Conservation (phyloP, 2,329 filamentous ascomycete species). For the Boeremia exigua region DNA sequence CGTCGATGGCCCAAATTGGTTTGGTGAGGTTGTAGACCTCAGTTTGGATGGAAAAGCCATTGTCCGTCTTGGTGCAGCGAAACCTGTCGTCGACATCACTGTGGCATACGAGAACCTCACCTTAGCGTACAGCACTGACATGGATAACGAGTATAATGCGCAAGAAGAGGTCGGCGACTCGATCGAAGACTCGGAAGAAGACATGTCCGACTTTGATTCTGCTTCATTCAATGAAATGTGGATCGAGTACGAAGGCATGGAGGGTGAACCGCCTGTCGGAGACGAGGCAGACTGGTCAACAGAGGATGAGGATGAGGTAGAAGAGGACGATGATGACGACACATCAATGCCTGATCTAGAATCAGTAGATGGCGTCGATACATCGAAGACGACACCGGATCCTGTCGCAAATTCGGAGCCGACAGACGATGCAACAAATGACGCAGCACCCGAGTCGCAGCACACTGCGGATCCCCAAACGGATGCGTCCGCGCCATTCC, state of each 20-base stretch:
- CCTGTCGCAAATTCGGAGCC: conserved; percentile 31
- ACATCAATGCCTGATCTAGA: conserved; percentile 38
- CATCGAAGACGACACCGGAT: conserved; percentile 46
- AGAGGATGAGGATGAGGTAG: conserved; percentile 45
- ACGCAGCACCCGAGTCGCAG: conserved; percentile 9
- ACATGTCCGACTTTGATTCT: conserved; percentile 40
- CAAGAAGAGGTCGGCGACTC: conserved; percentile 36
- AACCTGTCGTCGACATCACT: conserved; percentile 57
- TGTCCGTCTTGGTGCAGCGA: conserved; percentile 60
- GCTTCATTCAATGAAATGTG: conserved; percentile 47
- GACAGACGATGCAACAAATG: conserved; percentile 9
- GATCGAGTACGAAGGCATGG: conserved; percentile 48
- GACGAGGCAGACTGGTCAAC: conserved; percentile 48
- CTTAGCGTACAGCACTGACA: conserved; percentile 55
- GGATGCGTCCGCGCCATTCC: conserved; percentile 33
- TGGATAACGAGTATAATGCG: conserved; percentile 43
- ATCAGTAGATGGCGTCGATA: conserved; percentile 29
- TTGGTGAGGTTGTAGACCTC: conserved; percentile 64
- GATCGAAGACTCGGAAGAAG: conserved; percentile 42
- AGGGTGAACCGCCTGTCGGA: conserved; percentile 37
- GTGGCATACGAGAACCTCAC: conserved; percentile 57
- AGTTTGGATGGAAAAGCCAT: conserved; percentile 60
- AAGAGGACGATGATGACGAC: conserved; percentile 43
- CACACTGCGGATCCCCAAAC: conserved; percentile 12
- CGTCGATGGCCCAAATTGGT: conserved; percentile 53